Base-by-base conservation (phyloP, 2,329 filamentous ascomycete species). In the Ophiostoma angusticollis region DNA sequence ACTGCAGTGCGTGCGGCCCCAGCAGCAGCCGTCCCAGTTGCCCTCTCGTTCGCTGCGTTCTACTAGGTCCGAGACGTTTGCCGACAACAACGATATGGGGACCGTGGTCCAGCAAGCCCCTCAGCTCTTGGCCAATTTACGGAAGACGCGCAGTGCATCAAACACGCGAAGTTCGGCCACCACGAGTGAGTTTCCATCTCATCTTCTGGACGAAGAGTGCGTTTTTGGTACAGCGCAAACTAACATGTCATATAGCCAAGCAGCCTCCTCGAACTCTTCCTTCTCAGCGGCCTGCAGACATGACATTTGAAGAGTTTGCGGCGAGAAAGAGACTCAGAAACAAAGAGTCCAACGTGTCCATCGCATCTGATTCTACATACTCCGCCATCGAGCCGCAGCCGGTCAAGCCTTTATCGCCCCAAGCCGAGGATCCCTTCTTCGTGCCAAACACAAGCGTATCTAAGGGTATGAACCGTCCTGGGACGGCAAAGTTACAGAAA, bases 61-160 rank as follows among this genome's bases (percentile, higher is more conserved):
- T 17, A 37, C 43, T 28, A 41, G 37, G 17, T 48, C 46, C 5
- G 45, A 45, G 25, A 42, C 42, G 24, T 48, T 48, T 30, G 31
- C 22, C 8, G 37, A 38, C 16, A 5, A 37, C 24, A 25, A 45
- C 18, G n/a, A n/a, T n/a, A 25, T 39, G 38, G 27, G 24, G 9
- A 18, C 21, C 7, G 23, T 36, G 24, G 31, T 32, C 4, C 29
- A 27, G 17, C 33, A 41, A 9, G 30, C 32, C 3, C 29, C 40
- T 2, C 18, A 23, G 13, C 30, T 25, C 11, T 30, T 29, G 4
- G 13, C 38, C 2, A 31, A 37, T 12, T 25, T 45, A 11, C 40
- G 45, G 5, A 45, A 45, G 35, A 36, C 40, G 5, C 43, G 45
- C 17, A 47, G 45, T 37, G 37, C 35, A 8, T 47, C 43, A 4